Percentiles rank a stretch among this genome's conserved stretches.
These are phyloP conservation scores for Alternaria panax DNA, from an alignment of 2,329 filamentous ascomycete species.

Conservation along the genomic window DNA sequence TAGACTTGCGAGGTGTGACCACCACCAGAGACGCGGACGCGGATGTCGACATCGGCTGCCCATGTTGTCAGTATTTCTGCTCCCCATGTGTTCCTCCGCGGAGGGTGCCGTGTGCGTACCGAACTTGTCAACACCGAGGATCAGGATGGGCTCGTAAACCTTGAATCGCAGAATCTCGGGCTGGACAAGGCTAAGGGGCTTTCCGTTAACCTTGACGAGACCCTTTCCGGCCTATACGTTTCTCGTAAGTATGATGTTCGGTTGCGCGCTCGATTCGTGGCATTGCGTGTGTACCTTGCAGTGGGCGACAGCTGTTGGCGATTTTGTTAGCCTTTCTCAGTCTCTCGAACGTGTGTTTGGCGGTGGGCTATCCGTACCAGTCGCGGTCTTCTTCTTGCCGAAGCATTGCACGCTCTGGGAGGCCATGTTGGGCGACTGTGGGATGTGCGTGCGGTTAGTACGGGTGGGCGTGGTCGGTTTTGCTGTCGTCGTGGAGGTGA, in stretches of 20 bases:
- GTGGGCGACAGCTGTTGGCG: slow-evolving; percentile 78
- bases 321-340: slow-evolving; percentile 48
- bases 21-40: slow-evolving; percentile 94
- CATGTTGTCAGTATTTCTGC: slow-evolving; percentile 18
- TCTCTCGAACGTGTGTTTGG: slow-evolving; percentile 5
- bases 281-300: slow-evolving; percentile 73
- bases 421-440: slow-evolving; percentile 51
- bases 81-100: slow-evolving; percentile 15
- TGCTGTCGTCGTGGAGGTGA: slow-evolving; percentile 32
- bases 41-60: slow-evolving; percentile 86
- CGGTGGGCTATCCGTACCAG: slow-evolving; percentile 43
- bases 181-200: slow-evolving; percentile 91
- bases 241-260: slow-evolving; percentile 38
- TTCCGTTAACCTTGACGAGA: slow-evolving; percentile 98
- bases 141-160: slow-evolving; percentile 99
- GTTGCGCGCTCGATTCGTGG: slow-evolving; percentile 29
- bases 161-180: slow-evolving; percentile 98
- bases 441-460: slow-evolving; percentile 42
- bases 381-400: slow-evolving; percentile 79
- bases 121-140: slow-evolving; percentile 98
- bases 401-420: slow-evolving; percentile 79
- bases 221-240: slow-evolving; percentile 73
- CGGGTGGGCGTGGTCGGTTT: slow-evolving; percentile 36
- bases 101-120: slow-evolving; percentile 52
- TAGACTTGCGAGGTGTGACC: slow-evolving; percentile 98